Base-by-base conservation (phyloP, 805 yeast species). In the Wickerhamomyces rabaulensis region DNA sequence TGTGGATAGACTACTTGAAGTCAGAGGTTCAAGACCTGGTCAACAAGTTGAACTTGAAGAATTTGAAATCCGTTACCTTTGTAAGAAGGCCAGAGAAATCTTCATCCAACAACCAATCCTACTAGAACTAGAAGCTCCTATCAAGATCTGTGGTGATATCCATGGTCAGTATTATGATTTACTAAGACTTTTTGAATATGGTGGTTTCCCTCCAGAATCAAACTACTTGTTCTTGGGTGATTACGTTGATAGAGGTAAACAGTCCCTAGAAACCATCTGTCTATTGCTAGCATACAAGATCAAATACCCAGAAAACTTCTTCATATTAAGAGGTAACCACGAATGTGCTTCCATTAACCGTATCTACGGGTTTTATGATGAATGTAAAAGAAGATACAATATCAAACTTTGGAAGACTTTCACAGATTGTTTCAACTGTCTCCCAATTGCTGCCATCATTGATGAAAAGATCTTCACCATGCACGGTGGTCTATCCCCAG, bases 401-500 rank as follows among this genome's bases (percentile, higher is more conserved):
- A 92, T 94, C 72, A 92, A 92, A 73, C 85, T 92, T 58, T 92
- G 99, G 99, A 95, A 95, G 71, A 91, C 97, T 13, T 94, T 92
- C 66, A 94, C 97, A 43, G 99, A 92, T 73, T 91, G 98, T 71
- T 92, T 92, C 77, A 92, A 92, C 77, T 92, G 98, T 71, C 78
- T 92, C 66, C 99, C 99, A 52, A 92, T 92, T 65, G 98, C 99
- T 50, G 98, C 98, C 46, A 92, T 94, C 59, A 88, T 92, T 60
- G 99, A 92, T 68, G 98, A 92, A 69, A 91, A 92, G 74, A 94
- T 92, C 68, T 91, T 92, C 69, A 88, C 97, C 56, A 92, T 94
- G 98, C 99, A 92, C 71, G 99, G 99, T 63, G 99, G 99, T 52
- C 76, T 92, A 61, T 87, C 96, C 39, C 99, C 99, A 41, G 98